These are phyloP conservation scores for Monsonia emarginata DNA, from an alignment of 441 rosid genomes.

Conservation along the genomic window DNA sequence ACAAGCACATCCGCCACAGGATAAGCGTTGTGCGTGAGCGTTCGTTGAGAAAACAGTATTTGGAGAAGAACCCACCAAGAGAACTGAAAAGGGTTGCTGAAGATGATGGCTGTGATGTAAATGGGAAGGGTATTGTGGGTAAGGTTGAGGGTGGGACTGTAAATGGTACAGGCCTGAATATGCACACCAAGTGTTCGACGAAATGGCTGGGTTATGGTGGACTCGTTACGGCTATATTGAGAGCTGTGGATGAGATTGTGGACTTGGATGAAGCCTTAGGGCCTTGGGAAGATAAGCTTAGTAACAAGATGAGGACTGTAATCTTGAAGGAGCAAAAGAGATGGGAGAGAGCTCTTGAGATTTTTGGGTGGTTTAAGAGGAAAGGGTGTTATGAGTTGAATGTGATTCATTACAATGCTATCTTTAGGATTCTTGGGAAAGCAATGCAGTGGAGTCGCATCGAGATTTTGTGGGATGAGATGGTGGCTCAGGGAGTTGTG, in stretches of 20 bases:
- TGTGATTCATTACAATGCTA: constrained; percentile 1
- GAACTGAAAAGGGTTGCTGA: constrained; percentile 1
- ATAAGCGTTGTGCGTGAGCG: constrained; percentile 1
- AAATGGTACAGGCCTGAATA: not conserved
- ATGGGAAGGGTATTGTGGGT: not conserved
- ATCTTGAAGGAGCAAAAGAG: constrained; percentile 4
- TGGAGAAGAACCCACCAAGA: constrained; percentile 1
- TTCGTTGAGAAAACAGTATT: not conserved
- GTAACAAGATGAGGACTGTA: not conserved
- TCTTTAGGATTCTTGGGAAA: constrained; percentile 3
- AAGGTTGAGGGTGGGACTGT: not conserved
- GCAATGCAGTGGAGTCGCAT: constrained; percentile 1
- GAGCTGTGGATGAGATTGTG: not conserved
- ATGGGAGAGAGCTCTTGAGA: not conserved
- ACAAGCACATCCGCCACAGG: not conserved
- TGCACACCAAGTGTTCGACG: constrained; percentile 4
- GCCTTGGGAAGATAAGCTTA: constrained; percentile 4
- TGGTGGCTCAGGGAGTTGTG: not conserved
- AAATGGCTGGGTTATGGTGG: not conserved
- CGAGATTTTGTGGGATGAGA: constrained; percentile 3
- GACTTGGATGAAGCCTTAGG: not conserved
- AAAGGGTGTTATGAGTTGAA: constrained; percentile 4
- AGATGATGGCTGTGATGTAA: not conserved
- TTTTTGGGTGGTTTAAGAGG: constrained; percentile 5
- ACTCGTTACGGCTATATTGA: not conserved